These are phyloP conservation scores for Thraustotheca clavata DNA, from an alignment of 352 stramenopile species.

Conservation along the genomic window DNA sequence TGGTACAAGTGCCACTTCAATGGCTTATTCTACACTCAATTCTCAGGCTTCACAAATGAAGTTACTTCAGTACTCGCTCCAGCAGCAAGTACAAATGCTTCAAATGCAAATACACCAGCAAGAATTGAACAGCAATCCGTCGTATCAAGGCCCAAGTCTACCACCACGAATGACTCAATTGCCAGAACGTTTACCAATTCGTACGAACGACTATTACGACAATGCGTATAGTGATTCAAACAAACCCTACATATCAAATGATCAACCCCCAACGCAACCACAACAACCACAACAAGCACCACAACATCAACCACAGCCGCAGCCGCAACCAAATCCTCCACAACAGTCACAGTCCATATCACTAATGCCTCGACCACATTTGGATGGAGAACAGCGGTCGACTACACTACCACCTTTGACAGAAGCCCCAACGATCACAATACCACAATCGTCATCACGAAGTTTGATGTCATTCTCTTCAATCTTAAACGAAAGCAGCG, in stretches of 20 bases:
- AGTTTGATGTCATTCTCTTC: conserved; percentile 87
- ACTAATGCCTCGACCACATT: not conserved
- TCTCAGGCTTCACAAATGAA: conserved; percentile 69
- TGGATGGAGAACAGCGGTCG: not conserved
- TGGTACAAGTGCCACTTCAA: not conserved
- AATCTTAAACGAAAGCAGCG: conserved; percentile 60
- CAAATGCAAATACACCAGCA: conserved; percentile 54
- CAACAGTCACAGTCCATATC: conserved; percentile 22
- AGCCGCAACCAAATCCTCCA: conserved; percentile 26
- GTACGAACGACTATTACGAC: conserved; percentile 27
- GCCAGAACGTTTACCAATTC: not conserved
- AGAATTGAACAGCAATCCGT: too few relatives aligned
- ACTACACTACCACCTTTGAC: not conserved
- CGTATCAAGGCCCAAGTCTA: conserved; percentile 35
- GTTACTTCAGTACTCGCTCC: conserved; percentile 57
- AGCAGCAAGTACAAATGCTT: conserved; percentile 82
- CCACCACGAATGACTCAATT: not conserved
- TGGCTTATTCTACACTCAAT: conserved; percentile 25
- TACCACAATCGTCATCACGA: not conserved
- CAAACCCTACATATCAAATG: too few relatives aligned
- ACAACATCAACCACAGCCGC: conserved; percentile 24
- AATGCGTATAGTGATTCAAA: conserved; percentile 37
- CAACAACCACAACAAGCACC: conserved; percentile 19
- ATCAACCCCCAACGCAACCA: conserved; percentile 38
- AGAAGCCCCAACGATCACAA: not conserved